These are phyloP conservation scores for Porcisia hertigi DNA, from an alignment of 208 protist species.

Conservation along the genomic window DNA sequence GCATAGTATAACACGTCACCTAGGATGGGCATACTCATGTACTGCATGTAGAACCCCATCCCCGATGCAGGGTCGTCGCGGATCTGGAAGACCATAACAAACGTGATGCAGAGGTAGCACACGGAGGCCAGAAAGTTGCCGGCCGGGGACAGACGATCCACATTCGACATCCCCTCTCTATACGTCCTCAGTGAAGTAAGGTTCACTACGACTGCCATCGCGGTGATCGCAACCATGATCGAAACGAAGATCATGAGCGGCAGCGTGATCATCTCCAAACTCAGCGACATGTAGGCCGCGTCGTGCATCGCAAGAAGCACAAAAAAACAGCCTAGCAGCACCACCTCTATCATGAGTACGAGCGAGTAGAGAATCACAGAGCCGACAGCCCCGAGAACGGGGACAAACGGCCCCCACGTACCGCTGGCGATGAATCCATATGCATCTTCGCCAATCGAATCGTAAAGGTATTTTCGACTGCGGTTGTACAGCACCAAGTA, in stretches of 20 bases:
- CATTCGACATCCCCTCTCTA: slow-evolving; percentile 54
- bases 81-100: slow-evolving; percentile 50
- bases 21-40: slow-evolving; percentile 71
- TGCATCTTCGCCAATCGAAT: slow-evolving; percentile 75
- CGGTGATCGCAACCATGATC: slow-evolving; percentile 47
- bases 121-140: slow-evolving; percentile 72
- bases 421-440: slow-evolving; percentile 85
- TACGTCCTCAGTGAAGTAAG: slow-evolving; percentile 41
- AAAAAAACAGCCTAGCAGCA: slow-evolving; percentile 71
- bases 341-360: slow-evolving; percentile 54
- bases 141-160: slow-evolving; percentile 74
- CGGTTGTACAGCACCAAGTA: slow-evolving; percentile 82
- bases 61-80: slow-evolving; percentile 26
- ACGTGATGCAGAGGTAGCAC: slow-evolving; percentile 64
- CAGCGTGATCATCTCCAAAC: slow-evolving; percentile 43
- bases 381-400: slow-evolving; percentile 51
- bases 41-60: slow-evolving; percentile 46
- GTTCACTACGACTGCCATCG: slow-evolving; percentile 64
- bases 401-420: slow-evolving; percentile 85
- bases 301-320: slow-evolving; percentile 57
- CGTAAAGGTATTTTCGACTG: slow-evolving; percentile 82
- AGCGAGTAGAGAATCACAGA: slow-evolving; percentile 65
- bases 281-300: slow-evolving; percentile 41
- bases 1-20: slow-evolving; percentile 82
- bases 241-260: slow-evolving; percentile 64